Evolutionary conservation across 306 rosid species (phyloP).

Genomic region (Ormosia semicastrata): DNA sequence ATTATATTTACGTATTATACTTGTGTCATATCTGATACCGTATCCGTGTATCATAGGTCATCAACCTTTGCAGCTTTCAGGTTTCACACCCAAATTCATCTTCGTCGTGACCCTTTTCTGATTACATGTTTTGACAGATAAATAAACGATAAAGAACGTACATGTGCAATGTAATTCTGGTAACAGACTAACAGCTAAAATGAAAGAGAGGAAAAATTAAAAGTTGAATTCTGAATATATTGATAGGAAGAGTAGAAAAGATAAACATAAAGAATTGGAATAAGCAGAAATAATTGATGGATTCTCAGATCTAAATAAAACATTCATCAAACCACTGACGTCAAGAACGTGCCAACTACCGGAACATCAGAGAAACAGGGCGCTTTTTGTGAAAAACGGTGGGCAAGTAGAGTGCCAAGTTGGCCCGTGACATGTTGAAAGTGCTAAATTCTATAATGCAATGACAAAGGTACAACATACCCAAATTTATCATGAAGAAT

Average conservation of each 20-base stretch:
- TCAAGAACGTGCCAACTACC: constrained; percentile 5
- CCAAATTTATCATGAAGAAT: neutral
- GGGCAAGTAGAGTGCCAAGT: constrained; percentile 24
- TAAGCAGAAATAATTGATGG: neutral
- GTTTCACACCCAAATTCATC: too few relatives aligned
- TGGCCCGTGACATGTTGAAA: neutral
- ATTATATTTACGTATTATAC: too few relatives aligned
- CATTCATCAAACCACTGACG: neutral
- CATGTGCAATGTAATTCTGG: too few relatives aligned
- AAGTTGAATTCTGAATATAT: neutral
- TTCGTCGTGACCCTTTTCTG: too few relatives aligned
- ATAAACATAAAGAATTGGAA: neutral
- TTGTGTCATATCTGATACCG: too few relatives aligned
- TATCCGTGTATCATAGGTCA: too few relatives aligned
- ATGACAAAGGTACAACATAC: neutral
- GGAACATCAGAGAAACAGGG: neutral
- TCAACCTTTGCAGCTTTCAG: too few relatives aligned
- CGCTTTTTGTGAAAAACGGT: constrained; percentile 18
- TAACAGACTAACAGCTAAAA: too few relatives aligned
- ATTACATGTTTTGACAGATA: too few relatives aligned
- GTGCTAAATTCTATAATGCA: neutral
- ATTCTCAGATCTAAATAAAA: neutral
- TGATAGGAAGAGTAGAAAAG: neutral
- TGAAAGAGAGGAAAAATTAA: neutral
- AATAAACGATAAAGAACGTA: too few relatives aligned